Conservation (phyloP, 2,329 filamentous ascomycete genomes). For the Hymenoscyphus scutula region DNA sequence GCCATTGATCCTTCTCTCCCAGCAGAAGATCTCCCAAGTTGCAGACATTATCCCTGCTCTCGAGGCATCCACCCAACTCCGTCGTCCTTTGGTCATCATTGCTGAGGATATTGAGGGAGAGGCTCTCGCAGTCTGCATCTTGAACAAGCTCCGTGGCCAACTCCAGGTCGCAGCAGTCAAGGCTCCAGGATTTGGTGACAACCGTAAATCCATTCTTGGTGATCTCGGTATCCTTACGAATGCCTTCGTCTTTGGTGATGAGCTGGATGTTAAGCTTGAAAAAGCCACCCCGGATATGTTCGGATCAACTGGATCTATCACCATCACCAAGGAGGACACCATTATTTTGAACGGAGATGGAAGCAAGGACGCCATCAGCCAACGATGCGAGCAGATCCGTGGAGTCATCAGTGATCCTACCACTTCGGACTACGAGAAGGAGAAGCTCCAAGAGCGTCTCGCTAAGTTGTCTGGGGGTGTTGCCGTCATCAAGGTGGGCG, state of each 20-base stretch:
- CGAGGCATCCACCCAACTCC: conserved; percentile 92
- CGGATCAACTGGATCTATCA: conserved; percentile 95
- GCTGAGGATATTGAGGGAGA: conserved; percentile 99
- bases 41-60: conserved; percentile 98
- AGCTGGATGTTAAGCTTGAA: conserved; percentile 98
- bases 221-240: conserved; percentile 95
- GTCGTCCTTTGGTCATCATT: conserved; percentile 95
- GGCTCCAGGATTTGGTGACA: conserved; percentile 98
- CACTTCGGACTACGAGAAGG: conserved; percentile 99
- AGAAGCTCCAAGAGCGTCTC: conserved; percentile 99
- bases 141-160: conserved; percentile 99
- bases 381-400: conserved; percentile 98
- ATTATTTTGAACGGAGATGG: conserved; percentile 97
- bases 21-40: conserved; percentile 99
- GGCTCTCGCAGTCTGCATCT: conserved; percentile 96
- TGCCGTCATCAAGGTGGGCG: conserved; percentile 98
- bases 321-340: conserved; percentile 99
- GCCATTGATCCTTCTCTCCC: conserved; percentile 94
- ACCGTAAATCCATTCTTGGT: conserved; percentile 99
- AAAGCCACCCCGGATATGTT: conserved; percentile 96
- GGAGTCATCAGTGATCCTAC: conserved; percentile 91
- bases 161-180: conserved; percentile 98
- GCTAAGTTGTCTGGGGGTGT: conserved; percentile 99
- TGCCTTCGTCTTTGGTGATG: conserved; percentile 94
- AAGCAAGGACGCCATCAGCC: conserved; percentile 86